Evolutionary conservation across 176 grass and related monocot species (phyloP), one percentile per base, ranked within the genome.

Genomic region (Carex cristatella): DNA sequence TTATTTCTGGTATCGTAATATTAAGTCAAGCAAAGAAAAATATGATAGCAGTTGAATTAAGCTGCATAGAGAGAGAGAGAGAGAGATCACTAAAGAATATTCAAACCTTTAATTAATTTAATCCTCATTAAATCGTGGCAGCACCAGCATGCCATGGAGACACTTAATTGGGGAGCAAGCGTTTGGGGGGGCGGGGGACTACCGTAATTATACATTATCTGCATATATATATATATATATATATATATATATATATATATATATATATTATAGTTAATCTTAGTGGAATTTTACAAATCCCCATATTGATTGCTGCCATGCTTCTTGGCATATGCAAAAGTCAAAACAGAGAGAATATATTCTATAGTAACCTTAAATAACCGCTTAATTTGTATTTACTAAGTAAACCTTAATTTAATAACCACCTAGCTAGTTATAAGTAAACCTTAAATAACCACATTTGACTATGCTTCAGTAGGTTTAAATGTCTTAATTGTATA

Each of bases 271-370:
- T 74, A 74, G 10, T 74, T 74, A 74, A 76, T 54, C 23, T 48
- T 74, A 1, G 49, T 55, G 27, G 23, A 82, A 40, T 51, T 48
- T 51, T 65, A 61, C 80, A 83, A 48, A 54, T 83, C 42, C 61
- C 61, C 12, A 83, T 16, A 10, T 53, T 83, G 80, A 67, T 67
- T 31, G 14, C 80, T 83, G 59, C 32, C 59, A 10, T 38, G 79
- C 79, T 38, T 62, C 54, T 42, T 13, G 62, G 40, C 58, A 28
- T 83, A 23, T 83, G 37, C 10, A 31, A 40, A 83, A 83, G 80
- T 83, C 80, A 83, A 83, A 83, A 4, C 37, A 83, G 35, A 67
- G 80, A 63, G 60, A 66, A 65, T 53, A 23, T 23, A 23, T 23
- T 23, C 23, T 53, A 15, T 76, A 55, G 23, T 8, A 14, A 76